phyloP scores from a whole-genome alignment of 805 yeast species.

The Zygotorulaspora florentina region DNA sequence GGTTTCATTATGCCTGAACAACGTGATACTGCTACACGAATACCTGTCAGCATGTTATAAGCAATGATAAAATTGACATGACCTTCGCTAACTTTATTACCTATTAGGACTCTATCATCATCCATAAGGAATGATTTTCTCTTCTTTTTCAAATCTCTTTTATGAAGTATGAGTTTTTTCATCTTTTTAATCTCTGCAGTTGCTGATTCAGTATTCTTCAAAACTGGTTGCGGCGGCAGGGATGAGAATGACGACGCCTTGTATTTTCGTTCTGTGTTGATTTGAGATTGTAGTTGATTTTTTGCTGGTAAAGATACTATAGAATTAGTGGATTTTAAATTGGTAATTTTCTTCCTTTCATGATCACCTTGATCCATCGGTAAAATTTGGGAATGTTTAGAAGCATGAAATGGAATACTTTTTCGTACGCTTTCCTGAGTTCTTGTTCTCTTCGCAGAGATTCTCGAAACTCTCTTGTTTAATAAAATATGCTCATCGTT shows the following conservation, averaged over 20 bases:
- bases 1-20: conserved; percentile 82
- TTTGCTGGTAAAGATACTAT: conserved; percentile 13
- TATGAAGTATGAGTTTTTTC: conserved; percentile 45
- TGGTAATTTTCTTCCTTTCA: conserved; percentile 3
- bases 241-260: conserved; percentile 12
- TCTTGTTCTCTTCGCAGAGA: conserved; percentile 14
- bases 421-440: conserved; percentile 26
- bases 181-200: conserved; percentile 46
- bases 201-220: conserved; percentile 37
- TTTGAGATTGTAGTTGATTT: conserved; percentile 3
- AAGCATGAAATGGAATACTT: conserved; percentile 33
- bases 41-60: conserved; percentile 95
- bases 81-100: conserved; percentile 84
- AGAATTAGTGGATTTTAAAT: conserved; percentile 7
- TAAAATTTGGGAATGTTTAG: conserved; percentile 35
- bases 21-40: conserved; percentile 88
- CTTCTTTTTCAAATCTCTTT: conserved; percentile 42
- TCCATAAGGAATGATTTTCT: conserved; percentile 44
- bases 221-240: conserved; percentile 12
- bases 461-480: conserved; percentile 31
- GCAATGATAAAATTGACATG: conserved; percentile 92
- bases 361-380: conserved; percentile 23
- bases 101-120: conserved; percentile 57
- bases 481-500: conserved; percentile 34
- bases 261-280: conserved; percentile 1